Base-by-base conservation (phyloP, 1,284 basidiomycete species). In the Thecaphora thlaspeos region DNA sequence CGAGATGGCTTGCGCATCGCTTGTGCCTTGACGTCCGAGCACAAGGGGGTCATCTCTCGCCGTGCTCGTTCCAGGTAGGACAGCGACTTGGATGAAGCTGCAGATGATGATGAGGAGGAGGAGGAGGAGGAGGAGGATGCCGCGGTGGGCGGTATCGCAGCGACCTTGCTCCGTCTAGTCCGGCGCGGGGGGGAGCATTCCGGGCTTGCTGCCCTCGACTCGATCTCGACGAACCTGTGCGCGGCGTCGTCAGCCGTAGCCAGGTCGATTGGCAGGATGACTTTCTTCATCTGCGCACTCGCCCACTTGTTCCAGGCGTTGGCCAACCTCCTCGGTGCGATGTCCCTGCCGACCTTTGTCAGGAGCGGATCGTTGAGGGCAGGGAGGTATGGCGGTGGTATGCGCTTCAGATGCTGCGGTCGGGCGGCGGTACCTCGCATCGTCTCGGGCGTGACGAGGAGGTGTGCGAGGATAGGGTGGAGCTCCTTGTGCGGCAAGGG, bases 301-400 rank as follows among this genome's bases (percentile, higher is more conserved):
- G 40, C 11, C 22, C 50, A 60, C 26, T 19, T 55, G 4, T 17
- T 15, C 4, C 10, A 38, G 2, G 61, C 61, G 45, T 60, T 60
- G 4, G 4, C 7, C 4, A 56, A 39, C 24, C 56, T 48, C 15
- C 40, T 50, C 37, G 41, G 44, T 0, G 53, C 43, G 23, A 14
- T 18, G 11, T 32, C 55, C 12, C 41, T 59, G 3, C 48, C 54
- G 30, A 45, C 59, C 12, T 36, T 2, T 36, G 37, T 46, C 4
- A 64, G 56, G 23, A 60, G 30, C 10, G 51, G 34, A 43, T 64
- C 56, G 10, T 64, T 56, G 23, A 39, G 22, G 0, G 39, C 26
- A 4, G 61, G 56, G 42, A 64, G 23, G 28, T 37, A 64, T 4
- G 56, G 56, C n/a, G 56, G 53, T 9, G 61, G 61, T 1, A 3